Evolutionary conservation across 371 early-diverging fungal species (phyloP).

Genomic region (Nematocida ausubeli): DNA sequence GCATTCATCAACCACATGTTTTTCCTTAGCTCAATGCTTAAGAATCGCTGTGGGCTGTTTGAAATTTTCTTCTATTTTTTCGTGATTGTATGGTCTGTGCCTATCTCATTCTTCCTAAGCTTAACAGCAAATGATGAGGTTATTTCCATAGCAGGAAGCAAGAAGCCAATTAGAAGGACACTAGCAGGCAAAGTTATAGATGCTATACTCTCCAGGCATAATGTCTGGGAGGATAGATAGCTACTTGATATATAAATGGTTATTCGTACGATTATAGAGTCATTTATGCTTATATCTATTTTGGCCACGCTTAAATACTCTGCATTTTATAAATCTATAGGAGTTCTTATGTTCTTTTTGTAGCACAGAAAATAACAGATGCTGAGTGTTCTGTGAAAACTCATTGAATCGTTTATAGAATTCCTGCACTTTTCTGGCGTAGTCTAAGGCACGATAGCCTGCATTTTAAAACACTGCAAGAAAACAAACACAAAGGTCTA

Average conservation of each 20-base stretch:
- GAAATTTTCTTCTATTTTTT: constrained; percentile 63
- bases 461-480: too few relatives aligned
- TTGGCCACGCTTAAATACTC: too few relatives aligned
- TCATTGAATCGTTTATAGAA: too few relatives aligned
- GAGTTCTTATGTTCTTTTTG: too few relatives aligned
- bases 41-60: constrained; percentile 29
- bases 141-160: constrained; percentile 54
- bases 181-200: constrained; percentile 52
- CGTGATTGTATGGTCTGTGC: constrained; percentile 66
- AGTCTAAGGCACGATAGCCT: too few relatives aligned
- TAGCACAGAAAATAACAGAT: too few relatives aligned
- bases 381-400: too few relatives aligned
- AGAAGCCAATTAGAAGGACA: constrained; percentile 54
- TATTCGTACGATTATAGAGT: too few relatives aligned
- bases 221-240: constrained; percentile 55
- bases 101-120: constrained; percentile 67
- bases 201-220: constrained; percentile 34
- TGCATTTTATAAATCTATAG: too few relatives aligned
- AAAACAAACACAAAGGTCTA: too few relatives aligned
- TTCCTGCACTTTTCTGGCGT: too few relatives aligned
- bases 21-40: constrained; percentile 51
- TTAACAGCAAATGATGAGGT: constrained; percentile 67
- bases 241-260: background rate
- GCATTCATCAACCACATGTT: constrained; percentile 68
- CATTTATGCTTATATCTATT: too few relatives aligned